These are phyloP conservation scores for Metarhizium humberi DNA, from an alignment of 2,329 filamentous ascomycete species.

Conservation along the genomic window DNA sequence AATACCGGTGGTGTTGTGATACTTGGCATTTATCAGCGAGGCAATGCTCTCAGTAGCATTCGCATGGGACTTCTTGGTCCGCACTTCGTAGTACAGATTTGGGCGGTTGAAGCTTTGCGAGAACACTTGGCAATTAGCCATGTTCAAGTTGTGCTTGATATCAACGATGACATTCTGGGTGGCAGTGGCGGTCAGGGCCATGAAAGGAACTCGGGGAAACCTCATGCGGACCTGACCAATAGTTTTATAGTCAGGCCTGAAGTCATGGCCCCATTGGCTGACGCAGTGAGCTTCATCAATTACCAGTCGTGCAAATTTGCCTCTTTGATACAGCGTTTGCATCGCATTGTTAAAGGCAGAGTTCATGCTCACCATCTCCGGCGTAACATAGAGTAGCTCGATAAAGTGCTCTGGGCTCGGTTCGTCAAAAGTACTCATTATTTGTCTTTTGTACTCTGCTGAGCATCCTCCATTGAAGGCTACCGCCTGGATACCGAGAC, in stretches of 20 bases:
- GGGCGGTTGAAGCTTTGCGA: slow-evolving; percentile 95
- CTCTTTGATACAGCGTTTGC: slow-evolving; percentile 55
- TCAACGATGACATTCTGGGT: slow-evolving; percentile 89
- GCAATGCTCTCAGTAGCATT: slow-evolving; percentile 39
- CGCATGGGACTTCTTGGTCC: slow-evolving; percentile 55
- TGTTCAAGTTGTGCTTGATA: slow-evolving; percentile 83
- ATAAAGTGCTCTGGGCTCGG: slow-evolving; percentile 64
- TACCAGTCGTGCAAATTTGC: slow-evolving; percentile 78
- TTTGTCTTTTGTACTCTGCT: slow-evolving; percentile 49
- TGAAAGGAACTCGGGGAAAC: slow-evolving; percentile 75
- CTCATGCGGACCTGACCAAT: slow-evolving; percentile 64
- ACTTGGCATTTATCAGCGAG: slow-evolving; percentile 59
- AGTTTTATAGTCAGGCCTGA: slow-evolving; percentile 88
- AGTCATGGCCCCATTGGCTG: slow-evolving; percentile 98
- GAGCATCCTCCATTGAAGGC: slow-evolving; percentile 72
- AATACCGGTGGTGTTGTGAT: slow-evolving; percentile 70
- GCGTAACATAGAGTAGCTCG: slow-evolving; percentile 88
- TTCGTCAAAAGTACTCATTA: slow-evolving; percentile 56
- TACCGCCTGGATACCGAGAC: slow-evolving; percentile 67
- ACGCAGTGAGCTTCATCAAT: slow-evolving; percentile 99
- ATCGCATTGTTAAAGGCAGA: slow-evolving; percentile 56
- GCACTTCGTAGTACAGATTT: slow-evolving; percentile 84
- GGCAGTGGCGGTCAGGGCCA: slow-evolving; percentile 92
- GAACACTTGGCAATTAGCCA: slow-evolving; percentile 68
- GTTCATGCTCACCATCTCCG: slow-evolving; percentile 91